phyloP scores from a whole-genome alignment of 2,329 filamentous ascomycete genomes.

The Aureobasidium musti region DNA sequence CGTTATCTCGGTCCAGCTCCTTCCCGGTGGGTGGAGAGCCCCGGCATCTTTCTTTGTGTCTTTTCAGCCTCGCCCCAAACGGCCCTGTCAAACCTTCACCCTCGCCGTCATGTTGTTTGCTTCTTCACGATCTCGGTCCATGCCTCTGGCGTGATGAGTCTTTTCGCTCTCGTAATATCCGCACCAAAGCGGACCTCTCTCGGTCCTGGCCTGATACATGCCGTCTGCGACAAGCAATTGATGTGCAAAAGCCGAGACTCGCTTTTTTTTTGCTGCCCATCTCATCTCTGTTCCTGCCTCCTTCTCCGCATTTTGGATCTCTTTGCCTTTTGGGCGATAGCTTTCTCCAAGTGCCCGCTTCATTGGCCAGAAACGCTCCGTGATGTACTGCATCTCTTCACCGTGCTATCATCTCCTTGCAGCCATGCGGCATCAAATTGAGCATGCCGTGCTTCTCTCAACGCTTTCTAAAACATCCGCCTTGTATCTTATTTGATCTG shows the following conservation, averaged over 20 bases:
- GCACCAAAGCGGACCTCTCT: conserved; percentile 1
- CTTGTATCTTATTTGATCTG: background rate
- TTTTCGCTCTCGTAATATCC: conserved; percentile 24
- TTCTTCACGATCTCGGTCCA: background rate
- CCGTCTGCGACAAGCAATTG: conserved; percentile 15
- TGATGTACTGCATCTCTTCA: background rate
- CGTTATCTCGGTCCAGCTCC: conserved; percentile 9
- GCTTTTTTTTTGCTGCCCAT: background rate
- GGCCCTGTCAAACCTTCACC: conserved; percentile 16
- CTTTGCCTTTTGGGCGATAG: conserved; percentile 8
- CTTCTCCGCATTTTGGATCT: conserved; percentile 22
- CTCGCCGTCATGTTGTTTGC: conserved; percentile 6
- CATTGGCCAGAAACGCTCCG: conserved; percentile 11
- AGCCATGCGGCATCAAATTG: conserved; percentile 4
- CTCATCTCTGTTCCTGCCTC: conserved; percentile 21
- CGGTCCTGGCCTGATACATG: background rate
- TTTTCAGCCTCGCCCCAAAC: conserved; percentile 13
- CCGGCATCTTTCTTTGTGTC: conserved; percentile 12
- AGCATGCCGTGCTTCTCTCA: conserved; percentile 9
- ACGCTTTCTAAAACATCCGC: background rate
- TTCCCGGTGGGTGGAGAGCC: conserved; percentile 8
- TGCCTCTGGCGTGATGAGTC: conserved; percentile 2
- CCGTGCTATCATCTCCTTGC: conserved; percentile 11
- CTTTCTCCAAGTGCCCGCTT: background rate
- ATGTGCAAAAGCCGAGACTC: conserved; percentile 19